These are phyloP conservation scores for Capsicum pubescens DNA, from an alignment of 257 asterid genomes.

Conservation along the genomic window DNA sequence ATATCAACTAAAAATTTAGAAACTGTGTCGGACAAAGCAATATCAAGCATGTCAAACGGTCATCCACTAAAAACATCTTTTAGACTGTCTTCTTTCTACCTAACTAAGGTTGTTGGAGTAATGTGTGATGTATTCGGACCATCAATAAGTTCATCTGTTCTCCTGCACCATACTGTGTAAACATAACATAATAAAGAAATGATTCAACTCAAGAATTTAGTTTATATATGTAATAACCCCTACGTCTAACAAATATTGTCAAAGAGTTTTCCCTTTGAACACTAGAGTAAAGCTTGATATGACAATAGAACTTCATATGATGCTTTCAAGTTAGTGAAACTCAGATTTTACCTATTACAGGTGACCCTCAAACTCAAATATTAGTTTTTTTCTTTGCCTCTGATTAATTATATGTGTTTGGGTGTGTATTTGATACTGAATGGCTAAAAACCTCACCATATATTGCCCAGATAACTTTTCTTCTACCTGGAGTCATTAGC, in stretches of 20 bases:
- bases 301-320: neutral
- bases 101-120: constrained; percentile 81
- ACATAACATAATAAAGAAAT: neutral
- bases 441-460: constrained; percentile 65
- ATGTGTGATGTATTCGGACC: constrained; percentile 98
- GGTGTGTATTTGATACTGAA: neutral
- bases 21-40: constrained; percentile 86
- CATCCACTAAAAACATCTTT: constrained; percentile 79
- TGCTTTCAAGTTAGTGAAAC: too few relatives aligned
- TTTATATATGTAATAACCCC: neutral
- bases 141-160: constrained; percentile 97
- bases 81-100: constrained; percentile 83
- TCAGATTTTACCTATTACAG: neutral
- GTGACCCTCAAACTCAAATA: neutral
- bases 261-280: too few relatives aligned
- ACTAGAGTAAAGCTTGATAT: neutral
- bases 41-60: constrained; percentile 98
- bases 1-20: constrained; percentile 82
- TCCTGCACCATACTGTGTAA: constrained; percentile 89
- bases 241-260: too few relatives aligned
- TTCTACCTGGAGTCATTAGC: constrained; percentile 95
- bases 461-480: constrained; percentile 97
- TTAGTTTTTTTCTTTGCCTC: neutral
- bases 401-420: neutral
- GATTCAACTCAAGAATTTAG: neutral